phyloP scores from a whole-genome alignment of 208 protist genomes.

The Acanthamoeba triangularis region DNA sequence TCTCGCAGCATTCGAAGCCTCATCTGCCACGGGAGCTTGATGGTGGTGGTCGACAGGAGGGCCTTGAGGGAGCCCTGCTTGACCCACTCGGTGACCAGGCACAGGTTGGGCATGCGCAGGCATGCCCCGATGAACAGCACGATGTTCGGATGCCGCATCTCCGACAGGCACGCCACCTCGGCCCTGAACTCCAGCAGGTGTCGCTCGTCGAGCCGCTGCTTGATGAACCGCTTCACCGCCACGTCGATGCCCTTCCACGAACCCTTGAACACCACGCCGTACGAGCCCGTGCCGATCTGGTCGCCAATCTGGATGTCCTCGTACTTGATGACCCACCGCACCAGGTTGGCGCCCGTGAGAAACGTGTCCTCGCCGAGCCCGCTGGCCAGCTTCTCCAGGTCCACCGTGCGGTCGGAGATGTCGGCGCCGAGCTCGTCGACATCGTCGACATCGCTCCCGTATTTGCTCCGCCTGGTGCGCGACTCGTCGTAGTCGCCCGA shows the following conservation, averaged over 20 bases:
- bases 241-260: constrained; percentile 62
- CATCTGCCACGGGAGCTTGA: constrained; percentile 39
- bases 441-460: background rate
- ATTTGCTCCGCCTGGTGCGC: background rate
- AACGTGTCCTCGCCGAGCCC: background rate
- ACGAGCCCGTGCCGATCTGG: constrained; percentile 50
- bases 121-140: constrained; percentile 62
- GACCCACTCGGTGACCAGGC: constrained; percentile 65
- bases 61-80: constrained; percentile 28
- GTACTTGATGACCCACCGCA: constrained; percentile 34
- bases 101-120: constrained; percentile 22
- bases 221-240: constrained; percentile 73
- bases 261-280: constrained; percentile 63
- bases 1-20: background rate
- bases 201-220: constrained; percentile 54
- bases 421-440: background rate
- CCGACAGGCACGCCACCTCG: constrained; percentile 40
- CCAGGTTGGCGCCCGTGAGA: constrained; percentile 16
- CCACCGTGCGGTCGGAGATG: background rate
- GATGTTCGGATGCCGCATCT: constrained; percentile 54
- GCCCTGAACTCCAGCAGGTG: constrained; percentile 50
- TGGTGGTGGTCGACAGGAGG: background rate
- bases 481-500: background rate
- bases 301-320: constrained; percentile 23
- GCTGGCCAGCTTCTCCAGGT: background rate